Evolutionary conservation across 148 eudicot genomes (phyloP).

Genomic region (Rhododendron kiyosumense): DNA sequence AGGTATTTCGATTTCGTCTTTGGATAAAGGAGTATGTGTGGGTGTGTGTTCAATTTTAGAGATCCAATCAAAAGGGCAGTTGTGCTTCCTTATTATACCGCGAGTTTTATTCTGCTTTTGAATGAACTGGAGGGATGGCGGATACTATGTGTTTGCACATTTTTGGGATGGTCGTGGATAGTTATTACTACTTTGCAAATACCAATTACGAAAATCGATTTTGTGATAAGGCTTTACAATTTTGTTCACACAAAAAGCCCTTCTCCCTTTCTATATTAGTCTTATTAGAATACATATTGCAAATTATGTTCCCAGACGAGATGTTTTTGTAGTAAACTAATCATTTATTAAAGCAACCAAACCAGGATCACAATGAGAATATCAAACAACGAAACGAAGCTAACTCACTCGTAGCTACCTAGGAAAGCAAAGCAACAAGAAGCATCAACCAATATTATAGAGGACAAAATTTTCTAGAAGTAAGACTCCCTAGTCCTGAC

Average conservation of each 20-base stretch:
- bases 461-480: background rate
- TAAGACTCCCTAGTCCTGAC: background rate
- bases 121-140: background rate
- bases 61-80: background rate
- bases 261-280: background rate
- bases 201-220: too few relatives aligned
- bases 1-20: constrained; percentile 35
- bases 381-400: background rate
- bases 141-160: background rate
- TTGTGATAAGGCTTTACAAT: background rate
- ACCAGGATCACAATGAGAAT: background rate
- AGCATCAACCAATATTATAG: background rate
- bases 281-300: background rate
- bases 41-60: background rate
- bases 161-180: background rate
- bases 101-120: background rate
- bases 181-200: background rate
- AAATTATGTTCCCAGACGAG: background rate
- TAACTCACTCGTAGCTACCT: background rate
- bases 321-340: background rate
- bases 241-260: background rate
- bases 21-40: background rate
- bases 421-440: background rate
- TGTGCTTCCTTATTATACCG: background rate
- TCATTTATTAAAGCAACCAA: background rate